Base-by-base conservation (phyloP, 148 eudicot genomes). In the Suaeda aralocaspica region DNA sequence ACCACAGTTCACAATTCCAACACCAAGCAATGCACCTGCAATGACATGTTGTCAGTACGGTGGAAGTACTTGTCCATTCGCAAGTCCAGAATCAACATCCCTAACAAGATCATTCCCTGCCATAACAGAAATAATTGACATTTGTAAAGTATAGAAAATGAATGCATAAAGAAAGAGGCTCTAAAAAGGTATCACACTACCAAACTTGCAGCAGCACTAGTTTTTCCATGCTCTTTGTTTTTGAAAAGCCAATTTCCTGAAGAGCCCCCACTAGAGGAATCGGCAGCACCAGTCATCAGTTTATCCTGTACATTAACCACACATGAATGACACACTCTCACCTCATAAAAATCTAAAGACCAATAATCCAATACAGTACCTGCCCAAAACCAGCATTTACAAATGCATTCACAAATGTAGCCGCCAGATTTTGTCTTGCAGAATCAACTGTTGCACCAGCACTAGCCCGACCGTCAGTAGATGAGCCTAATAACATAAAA, bases 41-140 rank as follows among this genome's bases (percentile, higher is more conserved):
- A 87, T 80, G 67, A 89, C 90, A 68, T 91, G 93, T 68, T 87
- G 77, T 91, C 97, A 50, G 77, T 86, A 69, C 96, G 87, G 70
- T 91, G 99, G 84, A 94, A 82, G 67, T 94, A 94, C 79, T 94
- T 94, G 87, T 94, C 99, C 65, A 94, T 76, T 85, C 22, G 97
- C 88, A 80, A 94, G 99, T 36, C 99, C 99, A 76, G 96, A 77
- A 73, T 91, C 99, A 79, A 94, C 93, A 83, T 94, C 99, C 99
- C 99, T 72, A 84, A 85, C 76, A 87, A 73, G 73, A 94, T 94
- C 99, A 91, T 91, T 41, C 99, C 99, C 99, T 94, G 64, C n/a
- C 69, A 57, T 6, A 55, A 70, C 42, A 52, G 59, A 59, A 68
- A 29, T 49, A 50, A 12, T 57, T 68, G 11, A 51, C n/a, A n/a